Conservation (phyloP, 768 basidiomycete species). For the Russula griseocarnosa region DNA sequence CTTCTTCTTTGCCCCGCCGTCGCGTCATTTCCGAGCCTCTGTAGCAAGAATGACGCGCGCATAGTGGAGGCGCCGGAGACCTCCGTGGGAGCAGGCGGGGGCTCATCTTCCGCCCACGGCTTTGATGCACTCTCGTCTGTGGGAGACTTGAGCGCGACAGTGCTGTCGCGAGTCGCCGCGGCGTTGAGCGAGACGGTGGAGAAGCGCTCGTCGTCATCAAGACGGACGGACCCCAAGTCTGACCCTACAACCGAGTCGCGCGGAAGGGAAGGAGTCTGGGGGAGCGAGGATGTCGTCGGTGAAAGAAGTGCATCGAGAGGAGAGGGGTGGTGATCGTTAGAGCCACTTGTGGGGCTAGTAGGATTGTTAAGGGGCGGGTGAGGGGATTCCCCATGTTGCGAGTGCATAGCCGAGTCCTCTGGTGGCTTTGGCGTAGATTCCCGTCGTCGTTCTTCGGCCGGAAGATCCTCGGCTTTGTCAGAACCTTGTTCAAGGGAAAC, state of each 20-base stretch:
- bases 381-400: background rate
- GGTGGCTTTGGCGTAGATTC: background rate
- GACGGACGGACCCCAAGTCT: constrained; percentile 52
- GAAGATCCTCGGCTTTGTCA: background rate
- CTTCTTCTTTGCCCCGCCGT: constrained; percentile 43
- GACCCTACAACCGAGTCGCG: constrained; percentile 24
- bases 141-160: constrained; percentile 31
- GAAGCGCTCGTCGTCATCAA: constrained; percentile 58
- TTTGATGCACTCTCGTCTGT: constrained; percentile 32
- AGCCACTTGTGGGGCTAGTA: background rate
- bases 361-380: background rate
- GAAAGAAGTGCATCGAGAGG: constrained; percentile 35
- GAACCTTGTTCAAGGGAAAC: background rate
- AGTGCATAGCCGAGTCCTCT: background rate
- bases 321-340: constrained; percentile 6
- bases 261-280: constrained; percentile 27
- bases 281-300: constrained; percentile 28
- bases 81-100: constrained; percentile 52
- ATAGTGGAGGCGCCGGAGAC: constrained; percentile 52
- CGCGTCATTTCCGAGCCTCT: constrained; percentile 46
- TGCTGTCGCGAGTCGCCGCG: constrained; percentile 32
- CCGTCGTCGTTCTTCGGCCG: background rate
- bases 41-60: constrained; percentile 52
- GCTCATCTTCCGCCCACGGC: constrained; percentile 27
- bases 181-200: constrained; percentile 47